These are phyloP conservation scores for Penicillium sp. DNA, from an alignment of 2,329 filamentous ascomycete species.

Conservation along the genomic window DNA sequence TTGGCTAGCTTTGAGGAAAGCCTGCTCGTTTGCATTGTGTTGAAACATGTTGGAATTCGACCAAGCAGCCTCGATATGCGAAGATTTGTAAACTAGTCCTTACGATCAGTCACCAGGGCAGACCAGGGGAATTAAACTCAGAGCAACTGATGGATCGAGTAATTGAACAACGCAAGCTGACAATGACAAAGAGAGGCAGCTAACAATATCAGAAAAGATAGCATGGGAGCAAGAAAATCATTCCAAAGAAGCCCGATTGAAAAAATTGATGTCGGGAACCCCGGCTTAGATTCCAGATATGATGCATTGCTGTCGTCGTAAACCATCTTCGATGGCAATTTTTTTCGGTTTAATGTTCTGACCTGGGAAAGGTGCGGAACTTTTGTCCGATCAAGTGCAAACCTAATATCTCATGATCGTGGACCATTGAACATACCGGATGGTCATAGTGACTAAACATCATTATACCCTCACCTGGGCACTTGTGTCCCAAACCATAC, in stretches of 20 bases:
- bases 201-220: neutral
- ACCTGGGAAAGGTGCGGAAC: constrained; percentile 11
- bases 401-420: neutral
- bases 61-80: neutral
- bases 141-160: neutral
- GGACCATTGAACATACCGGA: neutral
- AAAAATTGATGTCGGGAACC: neutral
- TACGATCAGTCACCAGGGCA: neutral
- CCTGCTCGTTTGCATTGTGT: constrained; percentile 9
- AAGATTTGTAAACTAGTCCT: neutral
- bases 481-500: neutral
- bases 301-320: constrained; percentile 23
- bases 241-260: neutral
- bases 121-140: neutral
- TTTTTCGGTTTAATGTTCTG: neutral
- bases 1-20: constrained; percentile 7
- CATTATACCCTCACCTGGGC: neutral
- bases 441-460: constrained; percentile 20
- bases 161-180: neutral
- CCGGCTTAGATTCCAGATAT: constrained; percentile 1
- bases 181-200: neutral
- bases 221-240: neutral
- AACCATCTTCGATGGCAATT: neutral
- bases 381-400: constrained; percentile 8
- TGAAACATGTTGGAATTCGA: constrained; percentile 21